Conservation (phyloP, 2,329 filamentous ascomycete genomes). For the Sordariomycetes sp. region DNA sequence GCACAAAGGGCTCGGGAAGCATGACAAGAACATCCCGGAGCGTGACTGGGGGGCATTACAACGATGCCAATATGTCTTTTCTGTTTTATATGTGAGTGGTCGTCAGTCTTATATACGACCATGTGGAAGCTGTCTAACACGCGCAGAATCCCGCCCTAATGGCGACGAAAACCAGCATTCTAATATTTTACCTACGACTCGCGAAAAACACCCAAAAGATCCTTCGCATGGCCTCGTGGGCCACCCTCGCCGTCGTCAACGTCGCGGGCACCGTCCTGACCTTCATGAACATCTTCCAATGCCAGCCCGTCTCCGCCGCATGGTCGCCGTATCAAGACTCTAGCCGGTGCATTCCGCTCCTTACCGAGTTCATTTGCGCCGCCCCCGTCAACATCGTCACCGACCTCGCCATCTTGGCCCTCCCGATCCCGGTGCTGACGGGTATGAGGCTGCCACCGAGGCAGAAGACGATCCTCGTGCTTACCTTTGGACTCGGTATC, state of each 20-base stretch:
- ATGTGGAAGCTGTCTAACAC: not conserved
- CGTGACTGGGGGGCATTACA: constrained; percentile 41
- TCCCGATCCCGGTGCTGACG: constrained; percentile 82
- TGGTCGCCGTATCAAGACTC: constrained; percentile 36
- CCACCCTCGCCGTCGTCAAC: constrained; percentile 68
- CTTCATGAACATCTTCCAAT: constrained; percentile 81
- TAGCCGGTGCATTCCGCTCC: constrained; percentile 40
- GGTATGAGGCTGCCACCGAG: constrained; percentile 73
- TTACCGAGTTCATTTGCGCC: constrained; percentile 59
- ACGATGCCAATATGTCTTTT: constrained; percentile 52
- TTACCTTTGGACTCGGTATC: constrained; percentile 78
- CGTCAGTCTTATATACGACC: not conserved
- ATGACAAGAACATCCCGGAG: constrained; percentile 47
- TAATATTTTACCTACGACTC: constrained; percentile 80
- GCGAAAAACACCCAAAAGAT: constrained; percentile 67
- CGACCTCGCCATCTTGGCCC: constrained; percentile 74
- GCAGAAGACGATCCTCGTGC: constrained; percentile 77
- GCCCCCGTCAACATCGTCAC: constrained; percentile 88
- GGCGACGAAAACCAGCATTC: constrained; percentile 85
- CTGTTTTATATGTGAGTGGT: constrained; percentile 45
- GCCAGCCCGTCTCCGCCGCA: constrained; percentile 59
- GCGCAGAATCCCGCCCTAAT: constrained; percentile 77
- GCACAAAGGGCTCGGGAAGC: constrained; percentile 54
- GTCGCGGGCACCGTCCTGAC: constrained; percentile 68
- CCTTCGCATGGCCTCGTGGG: constrained; percentile 73